These are phyloP conservation scores for Artemisia argyi DNA, from an alignment of 129 eudicot species.

Conservation along the genomic window DNA sequence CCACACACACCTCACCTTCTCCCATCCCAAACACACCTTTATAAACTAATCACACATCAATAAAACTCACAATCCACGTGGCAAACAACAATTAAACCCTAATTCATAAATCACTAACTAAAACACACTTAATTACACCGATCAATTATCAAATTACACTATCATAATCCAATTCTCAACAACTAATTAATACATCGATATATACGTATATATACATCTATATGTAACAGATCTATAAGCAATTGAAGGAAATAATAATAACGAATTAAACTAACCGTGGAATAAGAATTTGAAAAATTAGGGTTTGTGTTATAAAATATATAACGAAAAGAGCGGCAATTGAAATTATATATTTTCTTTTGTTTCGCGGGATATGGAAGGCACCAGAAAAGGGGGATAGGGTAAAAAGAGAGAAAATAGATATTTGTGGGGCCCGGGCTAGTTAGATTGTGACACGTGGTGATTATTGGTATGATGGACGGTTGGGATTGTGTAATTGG, in stretches of 20 bases:
- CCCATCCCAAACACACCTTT: slow-evolving; percentile 48
- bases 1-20: slow-evolving; percentile 52
- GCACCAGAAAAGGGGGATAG: slow-evolving; percentile 46
- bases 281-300: slow-evolving; percentile 22
- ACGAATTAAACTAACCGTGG: slow-evolving; percentile 22
- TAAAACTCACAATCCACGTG: not conserved
- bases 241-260: not conserved
- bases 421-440: slow-evolving; percentile 37
- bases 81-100: slow-evolving; percentile 28
- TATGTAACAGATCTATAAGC: slow-evolving; percentile 35
- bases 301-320: slow-evolving; percentile 37
- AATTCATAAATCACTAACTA: slow-evolving; percentile 15
- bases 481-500: slow-evolving; percentile 7
- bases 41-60: slow-evolving; percentile 14
- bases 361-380: slow-evolving; percentile 46
- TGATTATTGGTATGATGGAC: slow-evolving; percentile 12
- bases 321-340: slow-evolving; percentile 61
- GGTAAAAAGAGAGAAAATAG: slow-evolving; percentile 2
- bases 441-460: slow-evolving; percentile 32
- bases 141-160: slow-evolving; percentile 16
- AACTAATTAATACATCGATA: not conserved
- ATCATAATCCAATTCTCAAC: slow-evolving; percentile 9
- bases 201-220: not conserved
- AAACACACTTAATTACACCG: slow-evolving; percentile 23
- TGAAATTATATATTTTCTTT: slow-evolving; percentile 26